These are phyloP conservation scores for Kodamaea ohmeri DNA, from an alignment of 1,139 yeast species.

Conservation along the genomic window DNA sequence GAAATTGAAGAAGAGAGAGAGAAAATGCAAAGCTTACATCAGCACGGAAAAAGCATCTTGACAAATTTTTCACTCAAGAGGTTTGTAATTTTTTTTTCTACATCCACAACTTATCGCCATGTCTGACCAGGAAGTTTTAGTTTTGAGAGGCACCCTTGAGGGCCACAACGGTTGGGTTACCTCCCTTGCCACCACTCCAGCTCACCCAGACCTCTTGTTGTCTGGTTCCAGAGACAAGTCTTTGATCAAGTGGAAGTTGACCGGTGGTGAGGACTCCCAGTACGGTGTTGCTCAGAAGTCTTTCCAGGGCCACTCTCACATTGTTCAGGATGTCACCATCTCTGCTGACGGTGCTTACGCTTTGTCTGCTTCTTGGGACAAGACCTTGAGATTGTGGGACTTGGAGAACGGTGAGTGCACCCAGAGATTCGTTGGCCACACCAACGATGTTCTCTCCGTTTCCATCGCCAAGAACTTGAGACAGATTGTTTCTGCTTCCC, in stretches of 20 bases:
- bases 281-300: slow-evolving; percentile 99
- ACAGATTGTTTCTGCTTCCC: slow-evolving; percentile 98
- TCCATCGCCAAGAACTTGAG: slow-evolving; percentile 96
- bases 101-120: slow-evolving; percentile 21
- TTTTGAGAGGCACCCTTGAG: slow-evolving; percentile 99
- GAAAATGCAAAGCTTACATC: too few relatives aligned
- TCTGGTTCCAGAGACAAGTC: slow-evolving; percentile 99
- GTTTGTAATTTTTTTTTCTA: slow-evolving; percentile 4
- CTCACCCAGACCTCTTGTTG: slow-evolving; percentile 96
- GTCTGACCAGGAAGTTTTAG: slow-evolving; percentile 91
- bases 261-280: slow-evolving; percentile 91
- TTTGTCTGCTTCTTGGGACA: slow-evolving; percentile 99
- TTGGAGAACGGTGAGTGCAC: slow-evolving; percentile 91
- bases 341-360: slow-evolving; percentile 99
- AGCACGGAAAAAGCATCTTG: too few relatives aligned
- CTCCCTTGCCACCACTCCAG: slow-evolving; percentile 96
- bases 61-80: too few relatives aligned
- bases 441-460: slow-evolving; percentile 94
- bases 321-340: slow-evolving; percentile 96
- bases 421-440: slow-evolving; percentile 97
- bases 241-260: slow-evolving; percentile 97
- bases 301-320: slow-evolving; percentile 98
- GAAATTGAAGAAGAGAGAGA: not conserved
- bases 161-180: slow-evolving; percentile 92
- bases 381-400: slow-evolving; percentile 98